These are phyloP conservation scores for Reticulascus tulasneorum DNA, from an alignment of 2,329 filamentous ascomycete genomes.

Conservation along the genomic window DNA sequence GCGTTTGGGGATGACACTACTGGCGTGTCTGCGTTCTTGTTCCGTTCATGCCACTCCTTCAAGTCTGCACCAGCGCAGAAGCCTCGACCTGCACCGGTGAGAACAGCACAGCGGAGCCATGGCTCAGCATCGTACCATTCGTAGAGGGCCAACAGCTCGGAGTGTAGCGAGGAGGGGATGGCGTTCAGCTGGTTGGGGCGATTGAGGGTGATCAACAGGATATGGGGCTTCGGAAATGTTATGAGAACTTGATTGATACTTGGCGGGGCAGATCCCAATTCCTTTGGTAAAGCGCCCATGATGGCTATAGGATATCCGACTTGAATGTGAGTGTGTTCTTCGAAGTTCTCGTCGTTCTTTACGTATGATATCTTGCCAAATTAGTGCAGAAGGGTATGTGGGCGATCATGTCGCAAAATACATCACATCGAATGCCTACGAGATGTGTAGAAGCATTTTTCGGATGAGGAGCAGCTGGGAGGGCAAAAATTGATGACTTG, in stretches of 20 bases:
- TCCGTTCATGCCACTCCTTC: slow-evolving; percentile 55
- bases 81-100: slow-evolving; percentile 60
- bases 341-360: no score
- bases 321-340: no score
- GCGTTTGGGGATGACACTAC: slow-evolving; percentile 5
- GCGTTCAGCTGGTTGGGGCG: slow-evolving; percentile 56
- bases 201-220: slow-evolving; percentile 58
- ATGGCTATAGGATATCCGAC: no score
- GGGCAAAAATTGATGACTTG: no score
- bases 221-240: slow-evolving; percentile 48
- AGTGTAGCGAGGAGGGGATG: slow-evolving; percentile 45
- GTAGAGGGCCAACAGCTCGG: slow-evolving; percentile 38
- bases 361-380: no score
- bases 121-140: slow-evolving; percentile 62
- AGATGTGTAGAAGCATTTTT: no score
- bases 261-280: no score
- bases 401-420: no score
- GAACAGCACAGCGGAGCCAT: slow-evolving; percentile 54
- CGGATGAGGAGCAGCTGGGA: no score
- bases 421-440: no score
- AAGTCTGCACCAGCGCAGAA: slow-evolving; percentile 69
- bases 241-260: slow-evolving; percentile 39
- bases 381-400: no score
- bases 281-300: no score
- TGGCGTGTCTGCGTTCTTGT: slow-evolving; percentile 17